Base-by-base conservation (phyloP, 257 asterid genomes). In the Solanum sejunctum region DNA sequence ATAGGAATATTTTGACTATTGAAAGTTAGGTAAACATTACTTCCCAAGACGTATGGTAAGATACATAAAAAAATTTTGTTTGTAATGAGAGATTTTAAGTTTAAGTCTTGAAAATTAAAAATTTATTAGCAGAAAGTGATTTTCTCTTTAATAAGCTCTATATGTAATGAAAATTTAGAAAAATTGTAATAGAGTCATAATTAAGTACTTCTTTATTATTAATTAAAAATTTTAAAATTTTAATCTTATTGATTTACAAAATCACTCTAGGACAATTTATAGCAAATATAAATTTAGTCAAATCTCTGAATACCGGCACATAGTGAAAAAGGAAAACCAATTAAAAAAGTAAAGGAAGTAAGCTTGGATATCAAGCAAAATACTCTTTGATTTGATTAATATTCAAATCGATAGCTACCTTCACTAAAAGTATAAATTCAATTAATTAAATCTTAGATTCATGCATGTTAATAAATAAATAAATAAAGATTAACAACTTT, bases 41-140 rank as follows among this genome's bases (percentile, higher is more conserved):
- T 69, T 11, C 3, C 3, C 5, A 64, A 0, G 2, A 16, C 7
- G 9, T 9, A 5, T 0, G 15, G 1, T 39, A 41, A 17, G 17
- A 70, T 10, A 26, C 0, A 39, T 39, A 2, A 2, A 0, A 39
- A 5, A 2, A 10, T 0, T 18, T 0, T 0, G 1, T 0, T 0
- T 0, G 18, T 70, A 2, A 8, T 5, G 10, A 17, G 21, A 69
- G 1, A 0, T 0, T 1, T 36, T n/a, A 1, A 17, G 3, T 39
- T 23, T 0, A 17, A 70, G 0, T 10, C 3, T 39, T 18, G 1
- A 16, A 39, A 2, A 5, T 17, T 18, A 28, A 70, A 0, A 8
- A 70, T 2, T 3, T 17, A 0, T 1, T 10, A 4, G 0, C 4
- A 39, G 9, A 0, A 3, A 17, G 21, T 4, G 16, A 0, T 69